phyloP scores from a whole-genome alignment of 306 rosid genomes.

The Fragaria iinumae region DNA sequence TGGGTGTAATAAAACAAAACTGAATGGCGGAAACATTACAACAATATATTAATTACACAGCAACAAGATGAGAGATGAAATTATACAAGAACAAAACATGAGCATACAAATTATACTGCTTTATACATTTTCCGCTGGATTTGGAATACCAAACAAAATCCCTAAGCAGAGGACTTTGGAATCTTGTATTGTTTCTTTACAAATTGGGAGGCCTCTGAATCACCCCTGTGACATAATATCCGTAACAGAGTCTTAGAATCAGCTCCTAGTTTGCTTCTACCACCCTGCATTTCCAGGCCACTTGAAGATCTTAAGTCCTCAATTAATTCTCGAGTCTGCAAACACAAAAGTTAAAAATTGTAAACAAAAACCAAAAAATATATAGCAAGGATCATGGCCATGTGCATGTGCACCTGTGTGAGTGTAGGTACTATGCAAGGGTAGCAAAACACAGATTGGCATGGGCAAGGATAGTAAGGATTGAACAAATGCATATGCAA shows the following conservation, averaged over 20 bases:
- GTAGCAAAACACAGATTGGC: not conserved
- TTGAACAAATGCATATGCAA: not conserved
- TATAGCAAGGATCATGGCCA: not conserved
- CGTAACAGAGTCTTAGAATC: conserved; percentile 81
- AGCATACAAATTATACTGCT: conserved; percentile 10
- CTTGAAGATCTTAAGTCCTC: conserved; percentile 85
- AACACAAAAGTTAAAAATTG: not conserved
- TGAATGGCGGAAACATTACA: not conserved
- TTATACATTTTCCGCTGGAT: conserved; percentile 7
- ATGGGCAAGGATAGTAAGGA: not conserved
- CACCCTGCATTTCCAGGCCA: conserved; percentile 57
- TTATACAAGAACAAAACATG: not conserved
- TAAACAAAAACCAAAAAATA: not conserved
- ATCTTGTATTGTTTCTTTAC: conserved; percentile 94
- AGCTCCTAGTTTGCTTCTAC: conserved; percentile 82
- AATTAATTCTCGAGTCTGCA: conserved; percentile 84
- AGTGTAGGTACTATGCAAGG: not conserved
- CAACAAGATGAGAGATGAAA: not conserved
- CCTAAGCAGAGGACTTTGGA: conserved; percentile 73
- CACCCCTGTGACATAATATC: conserved; percentile 82
- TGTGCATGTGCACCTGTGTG: not conserved
- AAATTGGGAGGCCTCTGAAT: conserved; percentile 87
- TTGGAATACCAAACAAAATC: conserved; percentile 2
- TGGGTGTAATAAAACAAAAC: not conserved
- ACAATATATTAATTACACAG: not conserved